These are phyloP conservation scores for Amorphotheca resinae DNA, from an alignment of 495 filamentous ascomycete genomes.

Conservation along the genomic window DNA sequence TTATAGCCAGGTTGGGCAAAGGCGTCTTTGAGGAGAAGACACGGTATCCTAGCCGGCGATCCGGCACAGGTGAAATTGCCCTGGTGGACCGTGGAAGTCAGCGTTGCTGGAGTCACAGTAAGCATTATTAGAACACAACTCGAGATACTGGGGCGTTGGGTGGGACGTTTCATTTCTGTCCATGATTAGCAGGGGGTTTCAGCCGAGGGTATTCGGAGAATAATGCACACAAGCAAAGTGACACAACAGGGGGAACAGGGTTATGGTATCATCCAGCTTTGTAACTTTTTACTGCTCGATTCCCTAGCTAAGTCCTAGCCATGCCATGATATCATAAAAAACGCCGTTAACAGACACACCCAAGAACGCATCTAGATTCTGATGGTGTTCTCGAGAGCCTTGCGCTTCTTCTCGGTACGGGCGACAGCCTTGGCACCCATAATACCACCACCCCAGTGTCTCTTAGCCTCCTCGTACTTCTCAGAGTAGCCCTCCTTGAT, in stretches of 20 bases:
- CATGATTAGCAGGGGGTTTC: too few relatives aligned
- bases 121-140: too few relatives aligned
- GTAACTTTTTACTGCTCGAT: constrained; percentile 12
- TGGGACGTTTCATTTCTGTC: too few relatives aligned
- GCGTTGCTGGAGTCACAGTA: too few relatives aligned
- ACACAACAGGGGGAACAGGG: too few relatives aligned
- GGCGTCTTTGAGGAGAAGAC: too few relatives aligned
- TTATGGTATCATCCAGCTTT: constrained; percentile 21
- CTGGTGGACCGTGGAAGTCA: not conserved
- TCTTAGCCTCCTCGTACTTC: constrained; percentile 84
- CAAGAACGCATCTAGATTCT: constrained; percentile 61
- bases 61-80: constrained; percentile 6
- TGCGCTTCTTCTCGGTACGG: constrained; percentile 89
- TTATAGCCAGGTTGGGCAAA: too few relatives aligned
- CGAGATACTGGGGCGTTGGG: too few relatives aligned
- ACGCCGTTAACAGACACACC: constrained; percentile 7
- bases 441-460: constrained; percentile 99
- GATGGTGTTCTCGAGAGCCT: constrained; percentile 83
- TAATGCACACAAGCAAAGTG: too few relatives aligned
- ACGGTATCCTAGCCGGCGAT: constrained; percentile 6
- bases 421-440: constrained; percentile 97
- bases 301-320: constrained; percentile 15
- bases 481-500: constrained; percentile 97
- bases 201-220: too few relatives aligned
- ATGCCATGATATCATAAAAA: constrained; percentile 20